Evolutionary conservation across 192 early-diverging fungal species (phyloP).

Genomic region (Radiomyces spectabilis): DNA sequence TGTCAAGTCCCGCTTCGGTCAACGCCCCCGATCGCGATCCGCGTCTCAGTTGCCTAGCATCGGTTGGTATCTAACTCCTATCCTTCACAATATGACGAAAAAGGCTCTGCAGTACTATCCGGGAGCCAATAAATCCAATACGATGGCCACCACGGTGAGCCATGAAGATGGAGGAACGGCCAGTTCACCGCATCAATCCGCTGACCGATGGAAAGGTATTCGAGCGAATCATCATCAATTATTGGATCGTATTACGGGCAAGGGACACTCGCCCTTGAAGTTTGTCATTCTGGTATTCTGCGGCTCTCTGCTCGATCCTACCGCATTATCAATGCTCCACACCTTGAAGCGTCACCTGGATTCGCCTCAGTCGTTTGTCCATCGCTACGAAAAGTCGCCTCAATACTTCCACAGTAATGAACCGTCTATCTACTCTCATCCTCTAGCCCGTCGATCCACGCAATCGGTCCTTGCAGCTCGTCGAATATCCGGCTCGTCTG

Average conservation of each 20-base stretch:
- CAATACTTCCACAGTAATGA: neutral
- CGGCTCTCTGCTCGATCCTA: constrained; percentile 10
- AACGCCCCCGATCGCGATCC: too few relatives aligned
- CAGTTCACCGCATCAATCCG: neutral
- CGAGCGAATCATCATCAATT: constrained; percentile 9
- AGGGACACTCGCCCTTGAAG: neutral
- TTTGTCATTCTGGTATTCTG: constrained; percentile 14
- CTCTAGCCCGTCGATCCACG: neutral
- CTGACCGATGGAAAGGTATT: constrained; percentile 16
- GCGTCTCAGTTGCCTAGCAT: too few relatives aligned
- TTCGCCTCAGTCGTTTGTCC: constrained; percentile 8
- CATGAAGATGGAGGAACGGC: too few relatives aligned
- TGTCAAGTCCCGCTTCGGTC: too few relatives aligned
- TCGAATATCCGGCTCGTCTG: too few relatives aligned
- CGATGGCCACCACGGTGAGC: too few relatives aligned
- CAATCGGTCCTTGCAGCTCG: too few relatives aligned
- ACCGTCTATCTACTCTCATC: neutral
- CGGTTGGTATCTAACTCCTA: too few relatives aligned
- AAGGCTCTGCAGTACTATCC: too few relatives aligned
- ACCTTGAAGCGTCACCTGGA: constrained; percentile 1
- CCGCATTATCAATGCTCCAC: neutral
- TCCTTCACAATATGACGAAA: too few relatives aligned
- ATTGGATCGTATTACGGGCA: neutral
- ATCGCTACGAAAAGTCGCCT: constrained; percentile 1
- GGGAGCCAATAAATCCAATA: too few relatives aligned